Conservation (phyloP, 1,284 basidiomycete species). For the Mycena sp. region DNA sequence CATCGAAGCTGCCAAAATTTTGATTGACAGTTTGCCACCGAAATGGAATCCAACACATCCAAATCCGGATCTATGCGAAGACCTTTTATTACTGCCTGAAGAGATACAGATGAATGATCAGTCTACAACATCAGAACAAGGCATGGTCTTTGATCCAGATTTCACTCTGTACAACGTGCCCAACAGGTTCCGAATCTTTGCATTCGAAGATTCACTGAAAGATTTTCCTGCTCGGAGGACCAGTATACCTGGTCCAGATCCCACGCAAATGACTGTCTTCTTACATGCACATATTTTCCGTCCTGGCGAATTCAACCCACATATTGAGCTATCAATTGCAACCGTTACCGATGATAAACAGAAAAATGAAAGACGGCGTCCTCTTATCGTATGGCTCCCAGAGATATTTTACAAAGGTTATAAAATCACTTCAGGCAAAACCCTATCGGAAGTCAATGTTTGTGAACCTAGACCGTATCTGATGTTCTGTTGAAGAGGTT, state of each 20-base stretch:
- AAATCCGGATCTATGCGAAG: background rate
- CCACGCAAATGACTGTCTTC: too few relatives aligned
- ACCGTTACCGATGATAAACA: too few relatives aligned
- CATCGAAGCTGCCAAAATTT: background rate
- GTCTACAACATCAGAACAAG: too few relatives aligned
- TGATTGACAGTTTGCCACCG: background rate
- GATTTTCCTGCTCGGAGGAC: too few relatives aligned
- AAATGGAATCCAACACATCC: background rate
- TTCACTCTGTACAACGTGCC: background rate
- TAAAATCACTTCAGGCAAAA: background rate
- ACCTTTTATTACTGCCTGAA: background rate
- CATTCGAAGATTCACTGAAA: background rate
- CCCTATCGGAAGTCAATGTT: background rate
- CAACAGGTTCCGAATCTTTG: background rate
- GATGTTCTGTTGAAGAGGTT: background rate
- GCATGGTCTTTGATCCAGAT: background rate
- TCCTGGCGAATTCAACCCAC: too few relatives aligned
- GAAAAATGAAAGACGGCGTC: too few relatives aligned
- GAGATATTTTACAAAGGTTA: background rate
- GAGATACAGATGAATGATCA: background rate
- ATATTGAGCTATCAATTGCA: too few relatives aligned
- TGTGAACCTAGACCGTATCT: conserved; percentile 2
- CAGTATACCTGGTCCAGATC: too few relatives aligned
- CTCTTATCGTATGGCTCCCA: too few relatives aligned
- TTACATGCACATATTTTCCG: too few relatives aligned